These are phyloP conservation scores for Suillus weaverae DNA, from an alignment of 768 basidiomycete genomes.

Conservation along the genomic window DNA sequence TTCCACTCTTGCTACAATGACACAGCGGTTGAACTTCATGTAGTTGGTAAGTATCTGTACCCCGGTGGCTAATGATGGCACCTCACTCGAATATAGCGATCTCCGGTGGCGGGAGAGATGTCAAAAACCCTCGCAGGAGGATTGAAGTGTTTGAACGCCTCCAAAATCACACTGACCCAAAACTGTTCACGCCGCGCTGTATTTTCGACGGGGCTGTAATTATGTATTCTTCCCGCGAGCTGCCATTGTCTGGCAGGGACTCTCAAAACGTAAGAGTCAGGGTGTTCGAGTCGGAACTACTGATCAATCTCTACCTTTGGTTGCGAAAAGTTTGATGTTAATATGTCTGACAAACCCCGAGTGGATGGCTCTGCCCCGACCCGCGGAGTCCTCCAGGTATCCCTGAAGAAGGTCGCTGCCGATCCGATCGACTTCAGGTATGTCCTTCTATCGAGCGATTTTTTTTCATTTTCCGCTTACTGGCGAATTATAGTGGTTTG, in stretches of 20 bases:
- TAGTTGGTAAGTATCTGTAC: constrained; percentile 28
- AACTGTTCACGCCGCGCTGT: constrained; percentile 40
- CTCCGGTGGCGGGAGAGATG: neutral
- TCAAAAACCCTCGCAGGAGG: constrained; percentile 19
- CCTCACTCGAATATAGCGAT: constrained; percentile 21
- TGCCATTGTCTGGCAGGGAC: constrained; percentile 32
- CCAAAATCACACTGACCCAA: constrained; percentile 37
- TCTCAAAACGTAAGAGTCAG: constrained; percentile 28
- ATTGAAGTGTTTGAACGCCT: constrained; percentile 35
- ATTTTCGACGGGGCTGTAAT: constrained; percentile 49
- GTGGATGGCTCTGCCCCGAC: constrained; percentile 12
- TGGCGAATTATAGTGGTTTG: constrained; percentile 21
- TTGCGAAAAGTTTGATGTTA: constrained; percentile 35
- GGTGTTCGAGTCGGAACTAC: neutral
- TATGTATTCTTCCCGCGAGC: constrained; percentile 36
- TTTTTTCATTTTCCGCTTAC: neutral
- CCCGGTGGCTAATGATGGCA: neutral
- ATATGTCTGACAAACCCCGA: constrained; percentile 28
- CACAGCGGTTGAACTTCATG: constrained; percentile 5
- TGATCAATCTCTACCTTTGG: neutral
- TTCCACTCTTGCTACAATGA: constrained; percentile 6
- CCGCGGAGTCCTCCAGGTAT: constrained; percentile 33
- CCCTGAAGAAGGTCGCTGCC: constrained; percentile 39
- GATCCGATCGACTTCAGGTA: constrained; percentile 39
- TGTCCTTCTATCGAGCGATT: constrained; percentile 3